A percentile compares a stretch with the other conserved stretches of the same genome.
Evolutionary conservation across 176 grass and related monocot genomes (phyloP).

Genomic region (Phoenix roebelenii): DNA sequence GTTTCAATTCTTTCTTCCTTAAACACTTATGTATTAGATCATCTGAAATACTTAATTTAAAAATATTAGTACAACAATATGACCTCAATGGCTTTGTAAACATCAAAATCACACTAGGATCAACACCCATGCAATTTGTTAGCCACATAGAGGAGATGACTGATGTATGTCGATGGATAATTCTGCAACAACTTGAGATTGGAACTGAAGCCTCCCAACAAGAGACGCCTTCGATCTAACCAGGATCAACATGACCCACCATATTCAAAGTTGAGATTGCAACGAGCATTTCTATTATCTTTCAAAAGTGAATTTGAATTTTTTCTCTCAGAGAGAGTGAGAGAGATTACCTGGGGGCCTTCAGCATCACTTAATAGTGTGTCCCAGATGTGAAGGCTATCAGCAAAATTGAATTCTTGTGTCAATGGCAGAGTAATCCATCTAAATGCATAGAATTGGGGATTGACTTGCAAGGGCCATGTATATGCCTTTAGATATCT

Average conservation of each 20-base stretch:
- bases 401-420: constrained; percentile 87
- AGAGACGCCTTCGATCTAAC: constrained; percentile 45
- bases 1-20: too few relatives aligned
- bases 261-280: constrained; percentile 94
- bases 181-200: constrained; percentile 81
- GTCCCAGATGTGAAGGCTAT: constrained; percentile 85
- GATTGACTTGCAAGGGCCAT: constrained; percentile 6
- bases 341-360: constrained; percentile 47
- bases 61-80: too few relatives aligned
- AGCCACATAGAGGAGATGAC: constrained; percentile 81
- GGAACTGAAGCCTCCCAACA: constrained; percentile 56
- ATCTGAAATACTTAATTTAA: too few relatives aligned
- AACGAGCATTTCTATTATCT: not conserved
- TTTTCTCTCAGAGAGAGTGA: too few relatives aligned
- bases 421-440: constrained; percentile 79
- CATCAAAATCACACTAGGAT: too few relatives aligned
- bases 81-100: too few relatives aligned
- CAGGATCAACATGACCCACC: constrained; percentile 83
- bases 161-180: constrained; percentile 69
- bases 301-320: too few relatives aligned
- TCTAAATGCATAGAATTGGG: constrained; percentile 67
- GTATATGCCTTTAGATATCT: not conserved
- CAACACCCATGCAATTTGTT: constrained; percentile 43
- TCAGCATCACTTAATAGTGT: constrained; percentile 68
- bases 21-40: too few relatives aligned